These are phyloP conservation scores for Aureobasidium musti DNA, from an alignment of 2,329 filamentous ascomycete species.

Conservation along the genomic window DNA sequence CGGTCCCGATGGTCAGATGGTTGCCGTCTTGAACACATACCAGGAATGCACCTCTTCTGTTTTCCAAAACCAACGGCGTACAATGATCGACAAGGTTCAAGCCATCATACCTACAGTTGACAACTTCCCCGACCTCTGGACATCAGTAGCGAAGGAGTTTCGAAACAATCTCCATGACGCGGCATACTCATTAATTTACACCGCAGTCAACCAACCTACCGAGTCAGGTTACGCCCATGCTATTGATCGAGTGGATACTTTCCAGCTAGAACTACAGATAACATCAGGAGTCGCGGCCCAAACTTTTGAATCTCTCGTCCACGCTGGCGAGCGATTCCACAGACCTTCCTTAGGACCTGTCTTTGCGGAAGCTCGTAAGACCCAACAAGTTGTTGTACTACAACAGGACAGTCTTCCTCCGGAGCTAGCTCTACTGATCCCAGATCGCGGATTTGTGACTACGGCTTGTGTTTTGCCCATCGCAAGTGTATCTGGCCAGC, in stretches of 20 bases:
- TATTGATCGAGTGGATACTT: slow-evolving; percentile 17
- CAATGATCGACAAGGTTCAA: slow-evolving; percentile 28
- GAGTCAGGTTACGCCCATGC: slow-evolving; percentile 10
- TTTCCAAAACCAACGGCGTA: slow-evolving; percentile 27
- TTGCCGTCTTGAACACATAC: slow-evolving; percentile 30
- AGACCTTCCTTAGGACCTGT: slow-evolving; percentile 8
- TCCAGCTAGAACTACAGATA: slow-evolving; percentile 32
- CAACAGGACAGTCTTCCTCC: slow-evolving; percentile 23
- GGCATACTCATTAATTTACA: slow-evolving; percentile 31
- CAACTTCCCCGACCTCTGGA: slow-evolving; percentile 30
- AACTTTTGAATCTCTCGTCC: slow-evolving; percentile 12
- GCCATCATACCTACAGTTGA: slow-evolving; percentile 19
- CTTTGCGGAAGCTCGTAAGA: slow-evolving; percentile 28
- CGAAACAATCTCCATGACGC: slow-evolving; percentile 26
- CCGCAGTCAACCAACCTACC: slow-evolving; percentile 27
- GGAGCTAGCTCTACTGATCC: slow-evolving; percentile 26
- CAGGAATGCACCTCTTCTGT: slow-evolving; percentile 29
- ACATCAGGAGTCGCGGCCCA: slow-evolving; percentile 13
- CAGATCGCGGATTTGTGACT: slow-evolving; percentile 26
- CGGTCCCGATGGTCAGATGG: slow-evolving; percentile 30
- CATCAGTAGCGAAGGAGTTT: slow-evolving; percentile 26
- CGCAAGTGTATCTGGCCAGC: slow-evolving; percentile 39
- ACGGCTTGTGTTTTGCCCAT: slow-evolving; percentile 30
- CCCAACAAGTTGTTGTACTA: slow-evolving; percentile 27
- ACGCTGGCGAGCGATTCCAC: slow-evolving; percentile 24